Base-by-base conservation (phyloP, 768 basidiomycete species). In the Russula brevipes region DNA sequence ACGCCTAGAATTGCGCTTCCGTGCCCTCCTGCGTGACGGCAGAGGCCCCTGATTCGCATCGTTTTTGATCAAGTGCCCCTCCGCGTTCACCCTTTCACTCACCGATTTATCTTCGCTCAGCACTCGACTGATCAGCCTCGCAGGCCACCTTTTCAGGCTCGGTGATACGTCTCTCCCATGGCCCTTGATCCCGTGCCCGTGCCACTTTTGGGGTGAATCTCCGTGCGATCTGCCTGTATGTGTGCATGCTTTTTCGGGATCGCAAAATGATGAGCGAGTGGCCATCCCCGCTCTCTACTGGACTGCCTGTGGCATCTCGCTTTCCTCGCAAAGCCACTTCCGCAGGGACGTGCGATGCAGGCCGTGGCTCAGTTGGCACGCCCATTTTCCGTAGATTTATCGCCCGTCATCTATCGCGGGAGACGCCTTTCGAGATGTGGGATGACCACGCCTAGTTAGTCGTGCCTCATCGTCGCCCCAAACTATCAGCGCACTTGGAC, bases 1-100 rank as follows among this genome's bases (percentile, higher is more conserved):
- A 17, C 36, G 24, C 47, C 45, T 5, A 44, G 35, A 11, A 39
- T 42, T 41, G 41, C 58, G 41, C 30, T 31, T 14, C 41, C 33
- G 30, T n/a, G 24, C 14, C 44, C 14, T 31, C 10, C 42, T 16
- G 61, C 44, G 24, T 49, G 55, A 57, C 46, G 55, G 42, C 47
- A 56, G 54, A 55, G 30, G 38, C 50, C 56, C 54, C 51, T 58
- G 57, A 59, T 42, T 63, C 52, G 30, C 45, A 35, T 55, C 54
- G 38, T n/a, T 45, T 17, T 53, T 24, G 51, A 60, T 60, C 52
- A 54, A 53, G 5, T 51, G 39, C 10, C 50, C 24, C 19, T 36
- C 24, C 35, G 30, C 33, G 42, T 49, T 39, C 52, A 24, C 45
- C 30, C 35, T 35, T 36, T 24, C 44, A 54, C 35, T 17, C 33